These are phyloP conservation scores for Hypoxylon cercidicola DNA, from an alignment of 495 filamentous ascomycete species.

Conservation along the genomic window DNA sequence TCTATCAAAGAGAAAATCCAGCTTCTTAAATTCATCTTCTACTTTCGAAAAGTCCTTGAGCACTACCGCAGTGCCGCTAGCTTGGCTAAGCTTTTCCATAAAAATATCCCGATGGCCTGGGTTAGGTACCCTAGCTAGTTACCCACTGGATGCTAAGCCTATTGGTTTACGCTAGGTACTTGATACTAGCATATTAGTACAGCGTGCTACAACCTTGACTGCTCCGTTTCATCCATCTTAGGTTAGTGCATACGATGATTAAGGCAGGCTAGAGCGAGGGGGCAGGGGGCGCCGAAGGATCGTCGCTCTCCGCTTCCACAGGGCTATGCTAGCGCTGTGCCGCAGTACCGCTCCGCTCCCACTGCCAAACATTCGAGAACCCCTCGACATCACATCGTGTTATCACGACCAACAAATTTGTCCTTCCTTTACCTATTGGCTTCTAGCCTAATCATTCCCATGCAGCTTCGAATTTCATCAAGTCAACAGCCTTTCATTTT, in stretches of 20 bases:
- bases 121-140: constrained; percentile 26
- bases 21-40: too few species aligned
- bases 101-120: constrained; percentile 21
- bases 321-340: constrained; percentile 33
- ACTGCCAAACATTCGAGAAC: neutral
- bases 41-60: too few species aligned
- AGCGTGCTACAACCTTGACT: too few species aligned
- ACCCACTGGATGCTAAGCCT: neutral
- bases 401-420: constrained; percentile 1
- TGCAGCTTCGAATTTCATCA: neutral
- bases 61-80: too few species aligned
- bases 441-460: neutral
- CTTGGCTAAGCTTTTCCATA: neutral
- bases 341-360: constrained; percentile 13
- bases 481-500: neutral
- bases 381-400: neutral
- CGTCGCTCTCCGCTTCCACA: constrained; percentile 26
- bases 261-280: too few species aligned
- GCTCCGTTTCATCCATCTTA: too few species aligned
- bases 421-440: neutral
- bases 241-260: too few species aligned
- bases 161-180: constrained; percentile 18
- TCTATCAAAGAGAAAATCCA: too few species aligned
- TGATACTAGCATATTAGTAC: constrained; percentile 7
- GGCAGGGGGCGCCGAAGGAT: constrained; percentile 33